These are phyloP conservation scores for Malassezia vespertilionis DNA, from an alignment of 1,284 basidiomycete genomes.

Conservation along the genomic window DNA sequence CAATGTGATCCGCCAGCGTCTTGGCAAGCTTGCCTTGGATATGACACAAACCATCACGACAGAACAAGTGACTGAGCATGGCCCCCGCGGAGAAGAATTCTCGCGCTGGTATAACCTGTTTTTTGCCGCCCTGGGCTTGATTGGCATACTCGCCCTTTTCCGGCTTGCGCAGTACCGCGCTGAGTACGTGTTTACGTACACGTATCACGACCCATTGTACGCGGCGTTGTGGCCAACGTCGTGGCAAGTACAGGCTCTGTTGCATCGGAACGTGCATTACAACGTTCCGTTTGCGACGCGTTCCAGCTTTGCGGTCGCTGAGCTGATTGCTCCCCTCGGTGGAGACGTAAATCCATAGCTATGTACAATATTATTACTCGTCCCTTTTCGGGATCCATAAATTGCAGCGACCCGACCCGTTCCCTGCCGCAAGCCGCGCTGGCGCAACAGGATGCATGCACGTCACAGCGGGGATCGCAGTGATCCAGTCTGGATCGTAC, in stretches of 20 bases:
- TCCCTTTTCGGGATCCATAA: slow-evolving; percentile 23
- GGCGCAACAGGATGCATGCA: slow-evolving; percentile 32
- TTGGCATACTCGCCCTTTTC: neutral
- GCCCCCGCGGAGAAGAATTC: neutral
- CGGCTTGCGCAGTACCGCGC: neutral
- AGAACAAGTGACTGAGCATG: neutral
- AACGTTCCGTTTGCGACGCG: slow-evolving; percentile 7
- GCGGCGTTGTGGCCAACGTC: slow-evolving; percentile 3
- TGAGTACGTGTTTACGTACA: slow-evolving; percentile 5
- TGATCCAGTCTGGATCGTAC: slow-evolving; percentile 39
- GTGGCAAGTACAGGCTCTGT: neutral
- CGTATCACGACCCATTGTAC: slow-evolving; percentile 13
- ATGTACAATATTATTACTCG: neutral
- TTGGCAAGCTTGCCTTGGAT: slow-evolving; percentile 7
- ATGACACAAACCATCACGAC: neutral
- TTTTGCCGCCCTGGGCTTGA: neutral
- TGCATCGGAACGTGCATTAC: slow-evolving; percentile 2
- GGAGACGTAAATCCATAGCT: neutral
- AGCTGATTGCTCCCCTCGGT: neutral
- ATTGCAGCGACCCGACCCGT: slow-evolving; percentile 32
- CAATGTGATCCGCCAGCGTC: slow-evolving; percentile 5
- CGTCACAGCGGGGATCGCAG: slow-evolving; percentile 42
- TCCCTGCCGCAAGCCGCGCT: slow-evolving; percentile 30
- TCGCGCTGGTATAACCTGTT: neutral
- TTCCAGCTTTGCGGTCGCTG: neutral